Base-by-base conservation (phyloP, 2,329 filamentous ascomycete species). In the Albophoma yamanashiensis region DNA sequence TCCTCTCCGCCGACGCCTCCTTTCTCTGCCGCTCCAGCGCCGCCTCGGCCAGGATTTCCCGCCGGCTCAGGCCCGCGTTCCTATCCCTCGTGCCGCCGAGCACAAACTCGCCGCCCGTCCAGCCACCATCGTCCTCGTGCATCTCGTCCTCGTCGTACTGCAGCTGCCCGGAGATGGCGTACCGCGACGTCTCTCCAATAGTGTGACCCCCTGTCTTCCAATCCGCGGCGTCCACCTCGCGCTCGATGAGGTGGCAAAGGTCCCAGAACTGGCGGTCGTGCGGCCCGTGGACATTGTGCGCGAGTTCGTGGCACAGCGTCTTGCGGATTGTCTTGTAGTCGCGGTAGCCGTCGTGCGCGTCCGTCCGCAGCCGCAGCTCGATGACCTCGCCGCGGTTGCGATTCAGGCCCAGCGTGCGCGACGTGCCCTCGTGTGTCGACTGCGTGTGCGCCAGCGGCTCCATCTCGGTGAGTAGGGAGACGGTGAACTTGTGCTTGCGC, bases 241-340 rank as follows among this genome's bases (percentile, higher is more conserved):
- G 81, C 78, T 97, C 92, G 68, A 97, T 95, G 77, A 88, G 82
- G 66, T 86, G 87, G 65, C 90, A 96, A 67, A 99, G 73, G 58
- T 91, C 84, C 93, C 94, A 97, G 69, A 99, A 99, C 55, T 89
- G 77, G 22, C 85, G 79, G 73, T 97, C 92, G 72, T 99, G 94
- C 0, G 89, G 85, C 0, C 89, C 81, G 75, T 89, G 88, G 12
- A 96, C 90, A 67, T 96, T 97, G 74, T 99, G 94, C 65, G 92
- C 88, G 22, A 99, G 79, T 77, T 99, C 94, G 75, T 99, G 94
- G 70, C 93, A 97, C 15, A 99, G 79, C 55, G 94, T 97, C 66
- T 89, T 90, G 58, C 94, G 84, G 56, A 99, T 95, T 0, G 89
- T 92, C 67, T 88, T 88, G 76, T 97, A 99, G 71, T 97, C 91